phyloP scores from a whole-genome alignment of 306 rosid species.

The Senna siamea region DNA sequence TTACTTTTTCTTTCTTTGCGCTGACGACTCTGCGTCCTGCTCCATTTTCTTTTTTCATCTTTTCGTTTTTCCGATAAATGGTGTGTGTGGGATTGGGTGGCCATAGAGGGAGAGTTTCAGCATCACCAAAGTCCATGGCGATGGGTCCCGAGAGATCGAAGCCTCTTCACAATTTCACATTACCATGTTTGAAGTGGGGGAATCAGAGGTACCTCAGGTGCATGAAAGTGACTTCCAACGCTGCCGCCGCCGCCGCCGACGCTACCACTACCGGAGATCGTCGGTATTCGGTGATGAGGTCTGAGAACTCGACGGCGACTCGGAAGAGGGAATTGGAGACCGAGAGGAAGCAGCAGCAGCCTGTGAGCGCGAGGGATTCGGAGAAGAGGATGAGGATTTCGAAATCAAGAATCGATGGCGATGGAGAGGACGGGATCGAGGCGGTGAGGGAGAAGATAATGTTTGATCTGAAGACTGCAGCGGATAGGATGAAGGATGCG shows the following conservation, averaged over 20 bases:
- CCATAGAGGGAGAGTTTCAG: constrained; percentile 28
- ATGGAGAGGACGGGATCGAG: constrained; percentile 69
- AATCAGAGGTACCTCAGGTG: constrained; percentile 79
- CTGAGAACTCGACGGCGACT: constrained; percentile 35
- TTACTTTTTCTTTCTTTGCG: not conserved
- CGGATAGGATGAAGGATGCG: constrained; percentile 69
- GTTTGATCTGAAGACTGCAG: constrained; percentile 79
- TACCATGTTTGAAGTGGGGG: constrained; percentile 90
- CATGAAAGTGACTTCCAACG: constrained; percentile 52
- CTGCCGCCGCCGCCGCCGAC: not conserved
- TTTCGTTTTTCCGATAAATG: constrained; percentile 43
- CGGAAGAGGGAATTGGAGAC: constrained; percentile 45
- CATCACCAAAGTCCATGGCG: constrained; percentile 56
- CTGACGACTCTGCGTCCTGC: not conserved
- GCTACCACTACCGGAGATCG: constrained; percentile 44
- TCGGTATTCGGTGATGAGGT: constrained; percentile 45
- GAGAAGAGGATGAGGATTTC: constrained; percentile 38
- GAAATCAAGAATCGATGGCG: constrained; percentile 45
- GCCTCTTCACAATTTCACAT: constrained; percentile 85
- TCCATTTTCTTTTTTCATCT: not conserved
- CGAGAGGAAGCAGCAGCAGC: constrained; percentile 29
- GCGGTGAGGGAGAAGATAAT: constrained; percentile 84
- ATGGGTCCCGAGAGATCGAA: constrained; percentile 74
- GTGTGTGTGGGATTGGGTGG: constrained; percentile 52
- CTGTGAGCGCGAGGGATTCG: constrained; percentile 34